Conservation (phyloP, 768 basidiomycete genomes). For the Cystobasidium tubakii region DNA sequence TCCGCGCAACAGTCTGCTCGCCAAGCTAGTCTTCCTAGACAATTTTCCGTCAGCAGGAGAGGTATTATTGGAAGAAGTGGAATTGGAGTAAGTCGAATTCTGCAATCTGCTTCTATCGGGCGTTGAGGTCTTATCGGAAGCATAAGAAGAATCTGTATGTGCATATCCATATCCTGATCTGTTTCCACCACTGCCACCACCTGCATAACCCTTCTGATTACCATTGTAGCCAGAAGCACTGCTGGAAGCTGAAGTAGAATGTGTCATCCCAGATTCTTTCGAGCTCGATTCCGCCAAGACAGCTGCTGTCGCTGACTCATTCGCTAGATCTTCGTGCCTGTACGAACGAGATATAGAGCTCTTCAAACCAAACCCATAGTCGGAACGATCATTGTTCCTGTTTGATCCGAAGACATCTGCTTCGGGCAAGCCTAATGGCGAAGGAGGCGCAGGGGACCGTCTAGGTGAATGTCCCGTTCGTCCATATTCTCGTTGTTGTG, state of each 20-base stretch:
- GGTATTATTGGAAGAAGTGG: constrained; percentile 16
- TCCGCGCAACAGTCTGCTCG: constrained; percentile 13
- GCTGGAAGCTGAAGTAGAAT: background rate
- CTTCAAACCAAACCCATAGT: background rate
- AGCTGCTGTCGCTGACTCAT: constrained; percentile 27
- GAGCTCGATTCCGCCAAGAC: constrained; percentile 13
- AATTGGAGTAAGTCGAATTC: background rate
- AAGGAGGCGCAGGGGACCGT: background rate
- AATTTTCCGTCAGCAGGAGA: constrained; percentile 15
- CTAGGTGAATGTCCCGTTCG: background rate
- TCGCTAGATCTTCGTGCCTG: constrained; percentile 15
- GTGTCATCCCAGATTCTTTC: constrained; percentile 23
- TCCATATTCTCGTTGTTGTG: background rate
- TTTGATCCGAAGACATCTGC: background rate
- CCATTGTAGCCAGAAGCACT: background rate
- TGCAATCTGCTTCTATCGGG: background rate
- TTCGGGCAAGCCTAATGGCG: constrained; percentile 1
- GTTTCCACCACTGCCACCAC: background rate
- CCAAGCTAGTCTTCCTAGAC: constrained; percentile 24
- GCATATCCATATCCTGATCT: background rate
- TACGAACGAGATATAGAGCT: constrained; percentile 1
- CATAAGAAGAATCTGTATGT: background rate
- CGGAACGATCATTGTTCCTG: background rate
- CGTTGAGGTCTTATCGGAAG: constrained; percentile 6
- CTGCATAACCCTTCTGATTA: background rate